phyloP scores from a whole-genome alignment of 768 basidiomycete genomes.

The Xanthoconium stramineum region DNA sequence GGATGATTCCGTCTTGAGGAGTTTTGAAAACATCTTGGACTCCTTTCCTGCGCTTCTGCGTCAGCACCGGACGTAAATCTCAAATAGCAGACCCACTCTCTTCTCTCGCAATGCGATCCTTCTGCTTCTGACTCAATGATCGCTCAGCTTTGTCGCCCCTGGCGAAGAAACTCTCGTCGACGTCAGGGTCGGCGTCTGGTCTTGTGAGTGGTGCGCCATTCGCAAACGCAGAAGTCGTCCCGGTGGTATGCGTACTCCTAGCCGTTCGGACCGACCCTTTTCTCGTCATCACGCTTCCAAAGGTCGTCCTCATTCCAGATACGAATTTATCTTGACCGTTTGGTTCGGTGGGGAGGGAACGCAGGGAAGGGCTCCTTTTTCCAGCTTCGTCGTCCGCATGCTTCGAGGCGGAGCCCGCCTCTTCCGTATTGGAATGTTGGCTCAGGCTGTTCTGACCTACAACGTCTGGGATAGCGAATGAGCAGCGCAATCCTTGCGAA shows the following conservation, averaged over 20 bases:
- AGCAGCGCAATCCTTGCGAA: background rate
- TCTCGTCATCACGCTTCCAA: slow-evolving; percentile 5
- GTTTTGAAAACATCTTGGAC: slow-evolving; percentile 58
- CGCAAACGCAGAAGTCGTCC: slow-evolving; percentile 38
- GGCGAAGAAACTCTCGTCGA: slow-evolving; percentile 38
- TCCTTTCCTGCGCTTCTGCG: slow-evolving; percentile 46
- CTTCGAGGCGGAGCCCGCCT: background rate
- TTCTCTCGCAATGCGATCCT: slow-evolving; percentile 45
- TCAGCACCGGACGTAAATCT: background rate
- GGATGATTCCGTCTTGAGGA: slow-evolving; percentile 68
- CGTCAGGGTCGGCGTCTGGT: slow-evolving; percentile 40
- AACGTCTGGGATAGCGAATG: background rate
- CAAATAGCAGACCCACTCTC: slow-evolving; percentile 41
- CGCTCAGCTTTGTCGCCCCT: slow-evolving; percentile 49
- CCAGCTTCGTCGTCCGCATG: background rate
- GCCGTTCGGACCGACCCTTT: slow-evolving; percentile 23
- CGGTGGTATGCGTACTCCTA: slow-evolving; percentile 16
- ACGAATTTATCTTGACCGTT: slow-evolving; percentile 2
- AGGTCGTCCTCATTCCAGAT: background rate
- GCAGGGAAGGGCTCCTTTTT: slow-evolving; percentile 15
- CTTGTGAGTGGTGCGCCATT: slow-evolving; percentile 54
- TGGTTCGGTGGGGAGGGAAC: slow-evolving; percentile 22
- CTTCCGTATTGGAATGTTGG: background rate
- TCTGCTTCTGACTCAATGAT: slow-evolving; percentile 48
- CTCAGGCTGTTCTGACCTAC: background rate